Percentiles rank a stretch among this genome's conserved stretches.
Evolutionary conservation across 1,284 basidiomycete species (phyloP).

Genomic region (Ustilago lituana): DNA sequence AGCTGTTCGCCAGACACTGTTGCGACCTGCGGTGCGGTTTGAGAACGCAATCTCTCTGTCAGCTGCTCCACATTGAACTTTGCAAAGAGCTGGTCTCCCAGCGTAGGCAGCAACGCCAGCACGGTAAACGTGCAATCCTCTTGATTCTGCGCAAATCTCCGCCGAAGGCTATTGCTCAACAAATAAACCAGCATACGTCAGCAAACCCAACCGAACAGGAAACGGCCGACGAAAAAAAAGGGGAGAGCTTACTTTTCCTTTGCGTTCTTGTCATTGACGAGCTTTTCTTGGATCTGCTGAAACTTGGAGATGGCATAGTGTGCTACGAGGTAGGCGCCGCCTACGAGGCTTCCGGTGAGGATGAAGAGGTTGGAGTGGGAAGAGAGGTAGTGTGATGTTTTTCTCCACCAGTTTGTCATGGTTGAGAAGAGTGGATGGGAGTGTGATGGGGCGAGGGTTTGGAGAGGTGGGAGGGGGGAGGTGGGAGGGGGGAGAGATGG

Average conservation of each 20-base stretch:
- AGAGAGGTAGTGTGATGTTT: slow-evolving; percentile 39
- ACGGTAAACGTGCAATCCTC: slow-evolving; percentile 84
- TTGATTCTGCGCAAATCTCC: slow-evolving; percentile 82
- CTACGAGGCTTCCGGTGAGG: slow-evolving; percentile 70
- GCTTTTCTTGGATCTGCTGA: slow-evolving; percentile 76
- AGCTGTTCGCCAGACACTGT: slow-evolving; percentile 55
- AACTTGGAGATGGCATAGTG: slow-evolving; percentile 76
- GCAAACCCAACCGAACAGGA: too few relatives aligned
- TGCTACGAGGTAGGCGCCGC: slow-evolving; percentile 77
- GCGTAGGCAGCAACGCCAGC: slow-evolving; percentile 80
- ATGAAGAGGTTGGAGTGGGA: slow-evolving; percentile 58
- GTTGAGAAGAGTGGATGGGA: slow-evolving; percentile 7
- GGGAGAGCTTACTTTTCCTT: slow-evolving; percentile 76
- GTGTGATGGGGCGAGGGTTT: not conserved
- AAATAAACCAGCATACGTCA: too few relatives aligned
- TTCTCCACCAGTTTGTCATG: slow-evolving; percentile 49
- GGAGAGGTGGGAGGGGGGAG: not conserved
- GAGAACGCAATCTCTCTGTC: slow-evolving; percentile 74
- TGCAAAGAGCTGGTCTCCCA: slow-evolving; percentile 77
- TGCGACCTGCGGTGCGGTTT: slow-evolving; percentile 16
- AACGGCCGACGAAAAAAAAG: too few relatives aligned
- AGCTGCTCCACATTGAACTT: slow-evolving; percentile 85
- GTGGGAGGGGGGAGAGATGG: not conserved
- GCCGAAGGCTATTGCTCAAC: slow-evolving; percentile 73
- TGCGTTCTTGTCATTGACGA: slow-evolving; percentile 76